A percentile compares a stretch with the other conserved stretches of the same genome.
phyloP scores from a whole-genome alignment of 2,329 filamentous ascomycete genomes.

The Rhynchosporium graminicola region DNA sequence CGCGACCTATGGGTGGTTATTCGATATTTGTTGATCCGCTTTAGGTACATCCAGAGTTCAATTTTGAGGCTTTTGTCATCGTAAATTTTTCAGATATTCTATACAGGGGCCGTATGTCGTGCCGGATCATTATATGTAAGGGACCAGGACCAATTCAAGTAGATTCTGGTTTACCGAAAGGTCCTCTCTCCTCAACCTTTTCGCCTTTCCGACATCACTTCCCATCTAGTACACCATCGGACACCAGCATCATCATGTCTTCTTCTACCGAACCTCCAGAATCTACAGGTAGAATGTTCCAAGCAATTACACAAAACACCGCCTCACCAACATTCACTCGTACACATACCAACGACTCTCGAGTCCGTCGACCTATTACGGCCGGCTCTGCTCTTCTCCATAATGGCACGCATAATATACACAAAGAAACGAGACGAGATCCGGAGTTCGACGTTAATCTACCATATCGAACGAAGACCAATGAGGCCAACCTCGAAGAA shows the following conservation, averaged over 20 bases:
- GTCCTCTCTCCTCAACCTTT: not conserved
- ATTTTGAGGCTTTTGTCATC: slow-evolving; percentile 23
- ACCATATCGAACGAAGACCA: slow-evolving; percentile 64
- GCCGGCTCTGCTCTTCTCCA: slow-evolving; percentile 23
- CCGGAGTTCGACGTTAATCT: slow-evolving; percentile 53
- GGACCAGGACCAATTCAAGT: slow-evolving; percentile 11
- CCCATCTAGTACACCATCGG: not conserved
- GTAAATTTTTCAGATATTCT: not conserved
- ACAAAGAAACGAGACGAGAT: slow-evolving; percentile 34
- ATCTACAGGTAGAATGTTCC: slow-evolving; percentile 8
- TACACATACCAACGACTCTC: slow-evolving; percentile 21
- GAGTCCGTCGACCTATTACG: slow-evolving; percentile 22
- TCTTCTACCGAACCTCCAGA: slow-evolving; percentile 10
- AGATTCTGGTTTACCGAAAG: slow-evolving; percentile 1
- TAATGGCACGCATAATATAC: slow-evolving; percentile 27
- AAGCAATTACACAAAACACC: slow-evolving; percentile 15
- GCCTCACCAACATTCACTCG: slow-evolving; percentile 19
- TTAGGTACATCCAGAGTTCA: not conserved
- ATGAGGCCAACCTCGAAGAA: slow-evolving; percentile 63
- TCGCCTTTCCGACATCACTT: slow-evolving; percentile 1
- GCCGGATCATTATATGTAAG: slow-evolving; percentile 19
- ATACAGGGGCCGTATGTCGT: slow-evolving; percentile 16
- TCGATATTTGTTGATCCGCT: slow-evolving; percentile 17
- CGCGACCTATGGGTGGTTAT: slow-evolving; percentile 24
- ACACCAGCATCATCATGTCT: not conserved